Base-by-base conservation (phyloP, 179 eudicot species). In the Heliamphora pulchella region DNA sequence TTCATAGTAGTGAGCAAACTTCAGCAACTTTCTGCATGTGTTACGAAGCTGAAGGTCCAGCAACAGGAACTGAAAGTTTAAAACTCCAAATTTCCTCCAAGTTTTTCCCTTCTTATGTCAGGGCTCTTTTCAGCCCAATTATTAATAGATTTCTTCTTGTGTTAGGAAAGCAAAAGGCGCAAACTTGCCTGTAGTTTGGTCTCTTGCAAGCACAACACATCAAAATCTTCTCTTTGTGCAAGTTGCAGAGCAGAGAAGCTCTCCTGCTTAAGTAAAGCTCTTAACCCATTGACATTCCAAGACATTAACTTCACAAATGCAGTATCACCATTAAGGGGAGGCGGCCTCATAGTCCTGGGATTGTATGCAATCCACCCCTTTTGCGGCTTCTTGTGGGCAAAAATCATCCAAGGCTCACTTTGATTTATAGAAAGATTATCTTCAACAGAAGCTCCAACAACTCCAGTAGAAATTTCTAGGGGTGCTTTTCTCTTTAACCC, bases 201-300 rank as follows among this genome's bases (percentile, higher is more conserved):
- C 89, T 96, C 99, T 85, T 96, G 99, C 90, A 96, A 86, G 89
- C 98, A 96, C 78, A 96, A 80, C 41, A 96, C 88, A 86, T 96
- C 99, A 83, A 96, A 94, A 84, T 91, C 89, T 84, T 96, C 99
- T 83, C 99, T 88, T 76, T 89, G 85, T 43, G 98, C 96, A 83
- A 95, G 97, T 86, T 91, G 85, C 80, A 89, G 86, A 17, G 89
- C 93, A 67, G 94, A 89, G 88, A 92, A 91, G 57, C 90, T 84
- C 79, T 94, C 89, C 78, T 86, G 84, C 86, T 92, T 94, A 58
- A 94, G 84, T 71, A 96, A 79, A 51, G 98, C 98, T 85, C 99
- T 90, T 81, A 96, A 85, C 58, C 99, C 99, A 86, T 96, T 96
- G 47, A 96, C 99, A 85, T 96, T 96, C 98, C 99, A 96, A 20